Percentiles rank a stretch among this genome's conserved stretches.
Conservation (phyloP, 108 stramenopile genomes). For the Pseudonitzschia delicatissima region DNA sequence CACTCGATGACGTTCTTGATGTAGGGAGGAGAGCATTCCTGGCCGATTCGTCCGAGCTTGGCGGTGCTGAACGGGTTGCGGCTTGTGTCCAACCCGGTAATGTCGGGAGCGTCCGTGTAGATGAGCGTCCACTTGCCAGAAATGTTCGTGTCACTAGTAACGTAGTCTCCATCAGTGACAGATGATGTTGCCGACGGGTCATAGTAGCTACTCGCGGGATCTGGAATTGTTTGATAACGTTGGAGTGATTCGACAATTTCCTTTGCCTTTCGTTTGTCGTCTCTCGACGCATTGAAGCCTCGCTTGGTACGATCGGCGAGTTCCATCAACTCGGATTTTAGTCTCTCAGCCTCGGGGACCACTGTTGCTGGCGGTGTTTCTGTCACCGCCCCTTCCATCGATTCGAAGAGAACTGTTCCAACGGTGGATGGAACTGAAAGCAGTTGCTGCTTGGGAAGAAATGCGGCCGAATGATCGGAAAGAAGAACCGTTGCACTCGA, state of each 20-base stretch:
- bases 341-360: conserved; percentile 1
- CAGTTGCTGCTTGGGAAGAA: neutral
- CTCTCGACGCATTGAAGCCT: conserved; percentile 50
- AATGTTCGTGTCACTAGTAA: conserved; percentile 7
- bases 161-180: neutral
- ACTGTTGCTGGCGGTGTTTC: neutral
- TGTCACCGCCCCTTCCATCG: neutral
- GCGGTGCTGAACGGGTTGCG: conserved; percentile 45
- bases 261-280: conserved; percentile 35
- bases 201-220: conserved; percentile 67
- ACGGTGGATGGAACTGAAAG: neutral
- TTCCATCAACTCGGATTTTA: conserved; percentile 27
- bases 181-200: conserved; percentile 1
- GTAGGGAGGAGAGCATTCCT: conserved; percentile 67
- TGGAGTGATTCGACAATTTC: conserved; percentile 44
- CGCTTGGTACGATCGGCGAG: conserved; percentile 33
- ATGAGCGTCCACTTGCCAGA: conserved; percentile 79
- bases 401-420: neutral
- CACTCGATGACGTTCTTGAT: conserved; percentile 86
- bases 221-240: conserved; percentile 39
- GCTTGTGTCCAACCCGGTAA: conserved; percentile 59
- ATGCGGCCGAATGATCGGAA: neutral
- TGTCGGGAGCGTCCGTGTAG: conserved; percentile 87
- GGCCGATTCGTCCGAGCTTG: conserved; percentile 75
- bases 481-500: no score